Base-by-base conservation (phyloP, 768 basidiomycete species). In the Panellus pusillus region DNA sequence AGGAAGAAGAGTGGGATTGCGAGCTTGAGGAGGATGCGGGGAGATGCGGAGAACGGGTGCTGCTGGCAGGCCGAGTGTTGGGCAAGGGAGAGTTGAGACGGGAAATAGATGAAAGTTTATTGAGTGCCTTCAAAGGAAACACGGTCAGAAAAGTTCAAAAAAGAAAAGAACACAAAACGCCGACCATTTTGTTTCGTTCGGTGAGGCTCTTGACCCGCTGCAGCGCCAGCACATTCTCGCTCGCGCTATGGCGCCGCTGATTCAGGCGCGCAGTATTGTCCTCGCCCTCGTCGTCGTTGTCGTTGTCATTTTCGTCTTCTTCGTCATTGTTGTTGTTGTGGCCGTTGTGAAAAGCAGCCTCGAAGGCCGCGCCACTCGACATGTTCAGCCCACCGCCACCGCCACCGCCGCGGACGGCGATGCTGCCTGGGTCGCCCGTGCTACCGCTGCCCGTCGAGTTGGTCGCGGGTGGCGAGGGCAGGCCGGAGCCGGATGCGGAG, bases 401-500 rank as follows among this genome's bases (percentile, higher is more conserved):
- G n/a, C n/a, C n/a, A n/a, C n/a, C n/a, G n/a, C n/a, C n/a, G n/a
- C 75, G 70, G 7, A 72, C 37, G 27, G 70, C 70, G 47, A 73
- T 70, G 55, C 75, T 79, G 47, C 68, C 73, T 42, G 78, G 78
- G 69, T 84, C 84, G 39, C 83, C 85, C 6, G 81, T 84, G 62
- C 87, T 89, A 35, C 87, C 87, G 67, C 88, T 90, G 31, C 87
- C 89, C 1, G 89, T 91, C 11, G 89, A 91, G 65, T 91, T 91
- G 17, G 91, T 89, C 24, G 88, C 89, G 38, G 91, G 91, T 0
- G 91, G 91, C 19, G 89, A 91, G 1, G 91, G 90, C 6, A 92
- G 67, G 6, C 90, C 89, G 6, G 87, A 89, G 52, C 76, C 72
- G 57, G 63, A 66, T 4, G 83, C 77, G 52, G 76, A 67, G 14